These are phyloP conservation scores for Strobilomyces confusus DNA, from an alignment of 768 basidiomycete genomes.

Conservation along the genomic window DNA sequence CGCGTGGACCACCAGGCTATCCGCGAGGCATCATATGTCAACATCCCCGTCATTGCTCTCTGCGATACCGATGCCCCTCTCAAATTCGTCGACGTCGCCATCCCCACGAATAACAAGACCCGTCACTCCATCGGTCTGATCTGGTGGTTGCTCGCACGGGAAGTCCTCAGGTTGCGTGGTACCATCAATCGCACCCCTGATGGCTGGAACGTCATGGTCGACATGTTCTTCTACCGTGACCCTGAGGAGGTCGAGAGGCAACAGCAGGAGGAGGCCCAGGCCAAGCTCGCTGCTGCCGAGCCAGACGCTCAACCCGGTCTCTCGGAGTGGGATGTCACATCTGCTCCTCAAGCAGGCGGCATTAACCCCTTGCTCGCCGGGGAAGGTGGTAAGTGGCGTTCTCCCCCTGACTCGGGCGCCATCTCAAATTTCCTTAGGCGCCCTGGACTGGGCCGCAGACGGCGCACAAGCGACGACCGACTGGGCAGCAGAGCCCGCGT, in stretches of 20 bases:
- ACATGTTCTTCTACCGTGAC: slow-evolving; percentile 99
- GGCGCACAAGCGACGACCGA: slow-evolving; percentile 54
- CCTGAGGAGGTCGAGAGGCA: slow-evolving; percentile 99
- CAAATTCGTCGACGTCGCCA: slow-evolving; percentile 96
- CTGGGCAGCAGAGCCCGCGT: slow-evolving; percentile 81
- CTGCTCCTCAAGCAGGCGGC: slow-evolving; percentile 61
- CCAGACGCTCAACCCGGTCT: slow-evolving; percentile 49
- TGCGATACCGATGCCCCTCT: slow-evolving; percentile 98
- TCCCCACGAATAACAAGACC: slow-evolving; percentile 99
- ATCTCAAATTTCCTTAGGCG: slow-evolving; percentile 37
- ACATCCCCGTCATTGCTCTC: slow-evolving; percentile 99
- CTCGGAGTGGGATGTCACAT: slow-evolving; percentile 72
- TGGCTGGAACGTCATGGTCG: slow-evolving; percentile 98
- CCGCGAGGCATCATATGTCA: slow-evolving; percentile 99
- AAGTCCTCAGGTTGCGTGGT: slow-evolving; percentile 93
- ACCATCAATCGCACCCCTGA: slow-evolving; percentile 88
- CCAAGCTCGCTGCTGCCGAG: slow-evolving; percentile 63
- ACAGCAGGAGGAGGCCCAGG: slow-evolving; percentile 88
- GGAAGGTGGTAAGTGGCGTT: slow-evolving; percentile 45
- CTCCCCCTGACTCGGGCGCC: background rate
- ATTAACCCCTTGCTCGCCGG: slow-evolving; percentile 77
- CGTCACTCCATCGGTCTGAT: slow-evolving; percentile 95
- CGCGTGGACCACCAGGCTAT: slow-evolving; percentile 99
- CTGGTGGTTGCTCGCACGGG: slow-evolving; percentile 97
- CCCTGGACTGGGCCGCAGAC: slow-evolving; percentile 84